Evolutionary conservation across 805 yeast genomes (phyloP).

Genomic region (Kodamaea sagamina): DNA sequence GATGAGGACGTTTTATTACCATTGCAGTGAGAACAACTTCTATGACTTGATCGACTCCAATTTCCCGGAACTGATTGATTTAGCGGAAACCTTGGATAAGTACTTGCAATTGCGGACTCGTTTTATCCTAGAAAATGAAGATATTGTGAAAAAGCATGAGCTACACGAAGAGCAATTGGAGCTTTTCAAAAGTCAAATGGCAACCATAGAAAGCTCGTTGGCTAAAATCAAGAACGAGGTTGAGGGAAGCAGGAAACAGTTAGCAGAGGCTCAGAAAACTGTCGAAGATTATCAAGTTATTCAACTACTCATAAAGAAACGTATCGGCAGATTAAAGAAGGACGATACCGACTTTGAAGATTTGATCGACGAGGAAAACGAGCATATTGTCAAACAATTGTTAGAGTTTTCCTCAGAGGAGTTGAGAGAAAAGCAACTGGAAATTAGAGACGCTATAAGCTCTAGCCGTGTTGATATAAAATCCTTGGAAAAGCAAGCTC

Average conservation of each 20-base stretch:
- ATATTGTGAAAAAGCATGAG: conserved; percentile 22
- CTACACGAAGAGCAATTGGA: conserved; percentile 18
- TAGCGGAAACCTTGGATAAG: conserved; percentile 58
- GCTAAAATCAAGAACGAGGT: conserved; percentile 23
- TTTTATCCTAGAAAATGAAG: conserved; percentile 24
- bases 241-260: conserved; percentile 17
- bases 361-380: conserved; percentile 19
- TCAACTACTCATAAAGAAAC: conserved; percentile 16
- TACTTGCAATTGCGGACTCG: conserved; percentile 53
- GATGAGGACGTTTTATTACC: conserved; percentile 63
- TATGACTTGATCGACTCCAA: conserved; percentile 60
- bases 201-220: conserved; percentile 20
- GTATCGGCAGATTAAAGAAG: conserved; percentile 18
- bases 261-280: conserved; percentile 12
- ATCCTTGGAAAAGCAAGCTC: conserved; percentile 12
- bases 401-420: conserved; percentile 15
- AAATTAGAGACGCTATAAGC: conserved; percentile 12
- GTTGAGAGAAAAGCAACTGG: conserved; percentile 15
- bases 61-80: conserved; percentile 76
- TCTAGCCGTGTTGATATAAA: conserved; percentile 10
- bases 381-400: conserved; percentile 15
- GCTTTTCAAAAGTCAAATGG: conserved; percentile 19
- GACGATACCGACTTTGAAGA: conserved; percentile 22
- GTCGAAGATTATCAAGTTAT: conserved; percentile 18
- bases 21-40: conserved; percentile 57